Percentiles rank a stretch among this genome's conserved stretches.
phyloP scores from a whole-genome alignment of 2,329 filamentous ascomycete genomes.

The Exophiala xenobiotica region DNA sequence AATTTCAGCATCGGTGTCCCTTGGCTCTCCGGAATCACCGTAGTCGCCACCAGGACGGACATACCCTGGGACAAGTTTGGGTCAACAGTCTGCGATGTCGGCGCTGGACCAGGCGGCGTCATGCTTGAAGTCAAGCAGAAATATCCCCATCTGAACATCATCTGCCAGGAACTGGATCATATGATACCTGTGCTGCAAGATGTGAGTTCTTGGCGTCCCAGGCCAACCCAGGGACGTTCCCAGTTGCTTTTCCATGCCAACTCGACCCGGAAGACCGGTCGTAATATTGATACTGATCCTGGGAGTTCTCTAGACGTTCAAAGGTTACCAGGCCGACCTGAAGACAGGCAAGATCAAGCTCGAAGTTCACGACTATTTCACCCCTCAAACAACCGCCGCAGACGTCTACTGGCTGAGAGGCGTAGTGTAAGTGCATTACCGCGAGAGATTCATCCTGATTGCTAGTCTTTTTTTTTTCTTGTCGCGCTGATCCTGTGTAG shows the following conservation, averaged over 20 bases:
- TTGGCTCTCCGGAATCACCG: not conserved
- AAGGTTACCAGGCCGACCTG: not conserved
- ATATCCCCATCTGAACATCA: not conserved
- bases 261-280: no score
- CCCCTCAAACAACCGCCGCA: not conserved
- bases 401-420: constrained; percentile 1
- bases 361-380: constrained; percentile 3
- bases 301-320: no score
- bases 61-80: not conserved
- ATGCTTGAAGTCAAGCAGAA: not conserved
- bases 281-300: not conserved
- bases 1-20: not conserved
- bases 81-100: not conserved
- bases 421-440: not conserved
- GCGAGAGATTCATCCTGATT: not conserved
- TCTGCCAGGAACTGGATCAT: not conserved
- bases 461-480: not conserved
- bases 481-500: not conserved
- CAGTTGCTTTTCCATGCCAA: no score
- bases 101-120: not conserved
- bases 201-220: not conserved
- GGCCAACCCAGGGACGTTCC: no score
- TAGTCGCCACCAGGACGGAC: not conserved
- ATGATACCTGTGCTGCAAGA: not conserved
- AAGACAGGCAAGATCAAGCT: not conserved